Evolutionary conservation across 2,329 filamentous ascomycete genomes (phyloP).

Genomic region (Xylariaceae sp.): DNA sequence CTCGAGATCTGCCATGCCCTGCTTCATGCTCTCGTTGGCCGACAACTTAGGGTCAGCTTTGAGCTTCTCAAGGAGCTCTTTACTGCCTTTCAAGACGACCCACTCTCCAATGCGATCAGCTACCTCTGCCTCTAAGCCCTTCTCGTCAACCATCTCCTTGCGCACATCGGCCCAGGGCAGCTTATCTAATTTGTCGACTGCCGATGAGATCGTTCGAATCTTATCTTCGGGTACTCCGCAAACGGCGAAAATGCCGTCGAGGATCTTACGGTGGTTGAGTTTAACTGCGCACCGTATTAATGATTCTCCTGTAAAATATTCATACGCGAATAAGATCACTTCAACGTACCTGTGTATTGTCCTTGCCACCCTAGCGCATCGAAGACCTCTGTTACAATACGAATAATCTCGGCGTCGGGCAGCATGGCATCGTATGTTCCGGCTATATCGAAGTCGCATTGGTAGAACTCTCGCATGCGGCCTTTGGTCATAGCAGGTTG

Average conservation of each 20-base stretch:
- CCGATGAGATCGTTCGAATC: conserved; percentile 68
- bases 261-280: conserved; percentile 74
- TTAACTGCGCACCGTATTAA: conserved; percentile 47
- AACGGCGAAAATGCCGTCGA: conserved; percentile 75
- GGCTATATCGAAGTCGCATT: conserved; percentile 77
- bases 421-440: conserved; percentile 70
- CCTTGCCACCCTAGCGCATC: conserved; percentile 64
- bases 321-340: too few species aligned
- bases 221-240: conserved; percentile 71
- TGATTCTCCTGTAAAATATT: too few species aligned
- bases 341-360: conserved; percentile 45
- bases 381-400: conserved; percentile 69
- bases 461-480: conserved; percentile 75
- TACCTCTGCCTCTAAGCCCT: conserved; percentile 60
- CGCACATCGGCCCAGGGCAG: conserved; percentile 69
- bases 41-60: conserved; percentile 55
- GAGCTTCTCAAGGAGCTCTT: conserved; percentile 59
- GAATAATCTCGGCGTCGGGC: conserved; percentile 68
- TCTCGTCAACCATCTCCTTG: conserved; percentile 73
- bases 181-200: conserved; percentile 78
- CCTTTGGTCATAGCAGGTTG: conserved; percentile 75
- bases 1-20: conserved; percentile 66
- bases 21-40: conserved; percentile 60
- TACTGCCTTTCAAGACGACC: conserved; percentile 62
- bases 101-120: conserved; percentile 72